Evolutionary conservation across 176 grass and related monocot genomes (phyloP).

Genomic region (Zea mays): DNA sequence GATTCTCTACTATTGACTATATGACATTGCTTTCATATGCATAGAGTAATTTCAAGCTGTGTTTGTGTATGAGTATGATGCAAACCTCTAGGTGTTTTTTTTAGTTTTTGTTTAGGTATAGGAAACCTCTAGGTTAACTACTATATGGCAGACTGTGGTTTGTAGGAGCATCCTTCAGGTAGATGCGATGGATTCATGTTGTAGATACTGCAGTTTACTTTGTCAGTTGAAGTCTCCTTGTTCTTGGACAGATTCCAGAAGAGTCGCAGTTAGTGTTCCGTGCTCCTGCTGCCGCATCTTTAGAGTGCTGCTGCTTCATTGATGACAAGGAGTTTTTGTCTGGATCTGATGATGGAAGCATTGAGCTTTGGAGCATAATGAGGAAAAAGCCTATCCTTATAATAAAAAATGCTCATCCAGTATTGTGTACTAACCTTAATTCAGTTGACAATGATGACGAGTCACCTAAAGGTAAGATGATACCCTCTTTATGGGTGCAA

Average conservation of each 20-base stretch:
- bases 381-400: conserved; percentile 83
- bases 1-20: neutral
- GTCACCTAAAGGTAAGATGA: conserved; percentile 45
- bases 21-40: neutral
- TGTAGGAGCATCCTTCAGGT: neutral
- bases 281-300: conserved; percentile 64
- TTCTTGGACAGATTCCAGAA: conserved; percentile 63
- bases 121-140: neutral
- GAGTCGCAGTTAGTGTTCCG: conserved; percentile 86
- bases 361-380: conserved; percentile 76
- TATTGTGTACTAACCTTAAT: conserved; percentile 9
- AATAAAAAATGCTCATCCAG: conserved; percentile 78
- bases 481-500: neutral
- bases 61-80: neutral
- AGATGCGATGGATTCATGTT: neutral
- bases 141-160: neutral
- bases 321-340: conserved; percentile 81
- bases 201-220: conserved; percentile 3
- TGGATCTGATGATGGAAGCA: conserved; percentile 83
- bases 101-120: neutral
- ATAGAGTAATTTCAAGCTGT: neutral
- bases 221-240: conserved; percentile 15
- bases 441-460: conserved; percentile 15
- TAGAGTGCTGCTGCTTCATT: conserved; percentile 86
- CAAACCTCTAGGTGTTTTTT: neutral